Evolutionary conservation across 768 basidiomycete genomes (phyloP), one percentile per base, ranked within the genome.

Genomic region (Strobilomyces confusus): DNA sequence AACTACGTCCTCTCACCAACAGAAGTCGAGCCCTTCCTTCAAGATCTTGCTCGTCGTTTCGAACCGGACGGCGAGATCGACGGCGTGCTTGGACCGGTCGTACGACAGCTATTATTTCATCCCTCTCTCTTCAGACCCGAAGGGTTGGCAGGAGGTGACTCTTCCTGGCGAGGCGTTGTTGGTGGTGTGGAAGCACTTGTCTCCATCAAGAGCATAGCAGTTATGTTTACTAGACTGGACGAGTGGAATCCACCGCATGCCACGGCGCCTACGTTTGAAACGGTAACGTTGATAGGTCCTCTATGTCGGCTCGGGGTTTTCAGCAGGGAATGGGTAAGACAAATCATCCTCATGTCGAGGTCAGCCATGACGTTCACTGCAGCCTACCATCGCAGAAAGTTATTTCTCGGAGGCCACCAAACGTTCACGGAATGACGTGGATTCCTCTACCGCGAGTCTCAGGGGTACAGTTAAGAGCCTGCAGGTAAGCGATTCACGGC

Each of bases 361-460:
- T 42, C 48, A 22, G 25, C 36, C 47, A 58, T 47, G 25, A 52
- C 46, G 34, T 25, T 42, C 22, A 43, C 54, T 48, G 9, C 62
- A 95, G 95, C 91, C 91, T 11, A 72, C 72, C 12, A 82, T 98
- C 49, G 80, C 87, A 3, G 75, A 80, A 54, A 80, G 82, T 0
- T 97, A 95, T 65, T 98, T 97, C 70, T 83, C 91, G 0, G 86
- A 95, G 29, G 83, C 90, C 0, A 84, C 84, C n/a, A 85, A 86
- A 50, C 81, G 90, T 37, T 77, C 80, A 32, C 76, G 80, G 13
- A 78, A 76, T 15, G 92, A 95, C 60, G 73, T 95, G 17, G 85
- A 94, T 23, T 86, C 92, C 0, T 87, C 93, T 3, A 87, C 84
- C 61, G 80, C 86, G 8, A 95, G 89, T 68, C 76, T 99, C 32